A percentile compares a stretch with the other conserved stretches of the same genome.
Conservation (phyloP, 495 filamentous ascomycete genomes). For the Aspergillus nidulans region DNA sequence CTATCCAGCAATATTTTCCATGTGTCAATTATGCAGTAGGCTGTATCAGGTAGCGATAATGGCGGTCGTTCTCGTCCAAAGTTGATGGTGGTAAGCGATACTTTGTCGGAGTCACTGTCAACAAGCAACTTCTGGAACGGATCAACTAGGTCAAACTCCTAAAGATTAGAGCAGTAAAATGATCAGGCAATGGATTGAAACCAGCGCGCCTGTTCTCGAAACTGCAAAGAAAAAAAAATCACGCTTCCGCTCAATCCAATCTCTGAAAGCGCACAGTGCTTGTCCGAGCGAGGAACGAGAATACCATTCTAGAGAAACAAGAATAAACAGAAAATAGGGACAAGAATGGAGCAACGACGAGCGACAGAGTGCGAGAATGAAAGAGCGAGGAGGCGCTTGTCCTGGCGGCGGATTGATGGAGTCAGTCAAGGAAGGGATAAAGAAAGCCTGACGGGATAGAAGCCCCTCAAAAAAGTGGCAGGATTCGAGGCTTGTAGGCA, state of each 20-base stretch:
- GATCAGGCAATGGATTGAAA: not conserved
- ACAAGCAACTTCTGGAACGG: not conserved
- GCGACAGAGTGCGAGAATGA: constrained; percentile 3
- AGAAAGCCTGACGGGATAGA: not conserved
- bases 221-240: not conserved
- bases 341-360: constrained; percentile 2
- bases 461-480: not conserved
- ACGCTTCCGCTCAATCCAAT: not conserved
- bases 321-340: constrained; percentile 7
- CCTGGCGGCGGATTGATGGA: not conserved
- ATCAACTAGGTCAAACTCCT: not conserved
- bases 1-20: not conserved
- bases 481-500: not conserved
- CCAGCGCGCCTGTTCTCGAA: not conserved
- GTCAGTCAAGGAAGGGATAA: constrained; percentile 10
- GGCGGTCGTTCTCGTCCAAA: not conserved
- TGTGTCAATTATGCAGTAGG: not conserved
- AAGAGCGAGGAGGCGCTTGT: not conserved
- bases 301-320: not conserved
- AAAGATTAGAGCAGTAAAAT: not conserved
- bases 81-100: not conserved
- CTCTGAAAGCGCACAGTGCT: not conserved
- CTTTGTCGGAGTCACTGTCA: not conserved
- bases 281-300: not conserved
- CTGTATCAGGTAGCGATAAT: not conserved